Evolutionary conservation across 257 asterid species (phyloP).

Genomic region (Gynochthodes officinalis): DNA sequence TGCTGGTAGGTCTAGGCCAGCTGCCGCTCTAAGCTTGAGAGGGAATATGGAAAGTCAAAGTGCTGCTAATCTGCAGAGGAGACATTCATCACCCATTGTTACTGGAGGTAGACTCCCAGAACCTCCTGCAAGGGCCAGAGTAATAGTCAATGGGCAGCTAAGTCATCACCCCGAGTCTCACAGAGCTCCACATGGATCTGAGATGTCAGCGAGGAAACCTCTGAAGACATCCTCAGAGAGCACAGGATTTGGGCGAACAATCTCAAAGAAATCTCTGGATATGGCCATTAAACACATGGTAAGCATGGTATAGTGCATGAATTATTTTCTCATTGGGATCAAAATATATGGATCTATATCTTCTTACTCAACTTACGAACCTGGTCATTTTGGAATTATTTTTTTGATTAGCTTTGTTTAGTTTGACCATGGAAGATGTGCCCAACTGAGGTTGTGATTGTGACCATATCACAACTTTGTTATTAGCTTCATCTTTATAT

Average conservation of each 20-base stretch:
- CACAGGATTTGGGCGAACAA: constrained; percentile 83
- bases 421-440: background rate
- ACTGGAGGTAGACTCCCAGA: constrained; percentile 77
- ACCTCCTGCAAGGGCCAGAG: constrained; percentile 60
- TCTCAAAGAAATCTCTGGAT: constrained; percentile 90
- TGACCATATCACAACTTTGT: background rate
- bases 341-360: background rate
- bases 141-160: constrained; percentile 50
- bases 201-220: constrained; percentile 61
- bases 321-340: background rate
- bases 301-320: constrained; percentile 16
- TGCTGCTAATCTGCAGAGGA: constrained; percentile 41
- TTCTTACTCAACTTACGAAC: background rate
- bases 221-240: constrained; percentile 67
- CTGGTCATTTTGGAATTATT: background rate
- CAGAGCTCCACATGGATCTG: constrained; percentile 40
- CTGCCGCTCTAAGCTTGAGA: constrained; percentile 46
- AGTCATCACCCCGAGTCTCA: constrained; percentile 52
- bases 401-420: background rate
- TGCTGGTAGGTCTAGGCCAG: constrained; percentile 95
- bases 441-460: background rate
- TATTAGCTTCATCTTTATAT: background rate
- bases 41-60: constrained; percentile 51
- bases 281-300: constrained; percentile 96
- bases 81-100: constrained; percentile 77